Percentiles rank a stretch among this genome's conserved stretches.
These are phyloP conservation scores for Metschnikowia colocasiae DNA, from an alignment of 805 yeast genomes.

Conservation along the genomic window DNA sequence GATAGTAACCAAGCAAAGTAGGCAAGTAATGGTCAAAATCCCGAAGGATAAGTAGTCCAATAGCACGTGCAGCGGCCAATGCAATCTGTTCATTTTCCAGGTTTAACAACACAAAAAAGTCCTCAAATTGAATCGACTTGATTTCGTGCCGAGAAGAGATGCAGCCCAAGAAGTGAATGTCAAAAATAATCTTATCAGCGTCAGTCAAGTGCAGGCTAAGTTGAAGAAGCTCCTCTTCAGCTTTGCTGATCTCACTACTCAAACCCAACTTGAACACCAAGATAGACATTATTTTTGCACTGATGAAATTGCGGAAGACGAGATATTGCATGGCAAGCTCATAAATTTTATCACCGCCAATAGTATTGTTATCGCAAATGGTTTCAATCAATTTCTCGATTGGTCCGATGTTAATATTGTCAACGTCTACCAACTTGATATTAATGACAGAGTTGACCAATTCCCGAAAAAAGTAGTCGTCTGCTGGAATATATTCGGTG, in stretches of 20 bases:
- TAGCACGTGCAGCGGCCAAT: conserved; percentile 48
- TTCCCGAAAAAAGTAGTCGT: conserved; percentile 4
- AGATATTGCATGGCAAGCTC: conserved; percentile 12
- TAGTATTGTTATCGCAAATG: conserved; percentile 7
- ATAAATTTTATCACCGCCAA: conserved; percentile 8
- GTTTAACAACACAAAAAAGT: conserved; percentile 24
- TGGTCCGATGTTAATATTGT: conserved; percentile 16
- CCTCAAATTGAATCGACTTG: conserved; percentile 26
- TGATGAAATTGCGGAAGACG: conserved; percentile 20
- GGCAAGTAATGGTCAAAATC: conserved; percentile 39
- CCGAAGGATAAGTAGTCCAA: conserved; percentile 47
- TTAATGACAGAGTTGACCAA: conserved; percentile 16
- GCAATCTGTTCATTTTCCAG: conserved; percentile 31
- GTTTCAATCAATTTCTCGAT: conserved; percentile 16
- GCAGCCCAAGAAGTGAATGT: conserved; percentile 47
- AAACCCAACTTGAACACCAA: conserved; percentile 8
- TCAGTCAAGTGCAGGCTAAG: conserved; percentile 19
- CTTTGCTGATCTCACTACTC: conserved; percentile 22
- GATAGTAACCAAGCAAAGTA: conserved; percentile 26
- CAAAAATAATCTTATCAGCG: conserved; percentile 26
- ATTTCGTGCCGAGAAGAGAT: conserved; percentile 27
- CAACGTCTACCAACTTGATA: conserved; percentile 18
- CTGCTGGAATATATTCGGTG: conserved; percentile 8
- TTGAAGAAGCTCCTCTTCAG: conserved; percentile 28
- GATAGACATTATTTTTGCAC: conserved; percentile 30